Base-by-base conservation (phyloP, 164 flowering plant genomes). In the Magnolia officinalis region DNA sequence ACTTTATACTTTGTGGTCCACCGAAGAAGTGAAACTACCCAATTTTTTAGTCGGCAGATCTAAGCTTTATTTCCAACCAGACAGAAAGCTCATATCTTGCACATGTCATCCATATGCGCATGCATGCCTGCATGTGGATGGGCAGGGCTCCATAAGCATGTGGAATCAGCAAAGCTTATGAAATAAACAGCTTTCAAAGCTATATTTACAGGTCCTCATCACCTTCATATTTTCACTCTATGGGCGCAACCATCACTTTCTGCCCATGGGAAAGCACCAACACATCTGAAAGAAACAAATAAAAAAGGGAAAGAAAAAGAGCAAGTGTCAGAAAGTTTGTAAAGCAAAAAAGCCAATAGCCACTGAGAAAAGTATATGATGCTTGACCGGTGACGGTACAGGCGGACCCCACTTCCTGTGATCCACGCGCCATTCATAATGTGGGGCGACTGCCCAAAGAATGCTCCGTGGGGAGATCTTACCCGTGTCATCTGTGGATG, bases 181-280 rank as follows among this genome's bases (percentile, higher is more conserved):
- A 16, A 55, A 55, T 37, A 55, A 24, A 66, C 66, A 74, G 77
- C 74, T 76, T 70, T 84, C 59, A 74, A 72, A 72, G 77, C 78
- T 81, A 84, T 85, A 84, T 85, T 45, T 81, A 83, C 84, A 84
- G 74, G 67, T 51, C 23, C 59, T 7, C 75, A 55, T 55, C 16
- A 59, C 67, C 24, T 50, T 52, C 14, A 63, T 58, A 21, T 45
- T 64, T 45, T 50, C 37, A 49, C 69, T 67, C 9, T 58, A 63
- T 72, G 18, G 18, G 11, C 55, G 51, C 70, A 21, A 23, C 19
- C 55, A 51, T 86, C 86, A 82, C 77, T 83, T 85, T 71, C 83
- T 75, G 70, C 82, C n/a, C 84, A 86, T 83, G 4, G 79, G 71
- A 79, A 86, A 88, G 85, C 93, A 87, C 77, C 89, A 85, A 58